phyloP scores from a whole-genome alignment of 495 filamentous ascomycete genomes.

The Trichoderma asperelloides region DNA sequence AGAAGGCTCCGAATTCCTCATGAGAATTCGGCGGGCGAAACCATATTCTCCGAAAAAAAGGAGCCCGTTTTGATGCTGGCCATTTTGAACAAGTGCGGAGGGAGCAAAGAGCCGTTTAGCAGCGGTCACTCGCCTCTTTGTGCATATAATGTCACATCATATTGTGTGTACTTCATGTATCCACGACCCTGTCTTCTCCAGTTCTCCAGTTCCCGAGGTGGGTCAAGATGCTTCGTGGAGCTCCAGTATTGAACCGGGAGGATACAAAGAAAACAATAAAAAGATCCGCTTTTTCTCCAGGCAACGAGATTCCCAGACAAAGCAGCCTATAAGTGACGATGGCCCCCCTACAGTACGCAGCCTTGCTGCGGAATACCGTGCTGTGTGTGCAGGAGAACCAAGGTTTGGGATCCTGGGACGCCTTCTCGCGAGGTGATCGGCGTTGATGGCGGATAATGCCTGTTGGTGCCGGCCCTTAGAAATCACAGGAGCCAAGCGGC shows the following conservation, averaged over 20 bases:
- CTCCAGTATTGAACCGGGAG: not conserved
- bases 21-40: not conserved
- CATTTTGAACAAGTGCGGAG: not conserved
- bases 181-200: not conserved
- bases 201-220: not conserved
- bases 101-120: not conserved
- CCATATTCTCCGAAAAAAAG: too few relatives aligned
- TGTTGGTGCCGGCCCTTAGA: not conserved
- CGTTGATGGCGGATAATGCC: not conserved
- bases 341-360: not conserved
- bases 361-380: not conserved
- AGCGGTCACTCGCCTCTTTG: not conserved
- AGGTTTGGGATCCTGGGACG: not conserved
- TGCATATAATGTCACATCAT: too few relatives aligned
- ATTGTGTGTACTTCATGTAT: too few relatives aligned
- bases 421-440: not conserved
- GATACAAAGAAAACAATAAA: not conserved
- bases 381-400: not conserved
- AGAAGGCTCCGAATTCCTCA: not conserved
- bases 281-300: constrained; percentile 5
- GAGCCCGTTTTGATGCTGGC: too few relatives aligned
- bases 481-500: not conserved
- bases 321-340: not conserved
- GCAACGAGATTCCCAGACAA: not conserved
- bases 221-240: not conserved